Evolutionary conservation across 441 rosid species (phyloP), one percentile per base, ranked within the genome.

Genomic region (Pelargonium myrrhifolium): DNA sequence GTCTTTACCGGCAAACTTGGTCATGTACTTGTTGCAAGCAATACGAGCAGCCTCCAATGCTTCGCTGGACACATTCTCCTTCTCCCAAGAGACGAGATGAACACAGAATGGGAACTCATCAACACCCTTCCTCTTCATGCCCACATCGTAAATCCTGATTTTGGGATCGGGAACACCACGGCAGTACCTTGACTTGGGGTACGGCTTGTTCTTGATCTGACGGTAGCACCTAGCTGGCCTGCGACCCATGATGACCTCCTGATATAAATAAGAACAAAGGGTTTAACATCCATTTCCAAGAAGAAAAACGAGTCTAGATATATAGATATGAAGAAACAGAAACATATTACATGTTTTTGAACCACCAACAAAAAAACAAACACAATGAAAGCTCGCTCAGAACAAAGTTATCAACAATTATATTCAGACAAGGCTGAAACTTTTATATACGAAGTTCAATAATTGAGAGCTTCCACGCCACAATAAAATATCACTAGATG

Each of bases 101-200:
- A 47, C 17, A 12, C 65, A 62, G 35, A 43, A 62, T 5, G 59
- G 65, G 40, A 55, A 69, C 66, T 69, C 72, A 17, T 62, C 49
- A 0, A 62, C 72, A 24, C 67, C 72, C 22, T 56, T 71, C 61
- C 49, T 63, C 56, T 62, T 72, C 72, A 67, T 68, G 2, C 65
- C 72, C 35, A 68, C 64, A 26, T 68, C 72, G 0, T 72, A 62
- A 21, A 72, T 72, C 43, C 75, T 61, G 71, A 72, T 72, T 62
- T 72, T 72, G 31, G 71, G 22, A 67, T 72, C 67, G 10, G 71
- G 67, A 31, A 72, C 71, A 58, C 71, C 70, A 20, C 75, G 64
- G 64, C 75, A 66, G 24, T 62, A 72, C 59, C 75, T 66, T 4
- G 70, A 66, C 53, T 72, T 66, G 14, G 70, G 75, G 63, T 51